Evolutionary conservation across 2,329 filamentous ascomycete genomes (phyloP).

Genomic region (Blumeria graminis): DNA sequence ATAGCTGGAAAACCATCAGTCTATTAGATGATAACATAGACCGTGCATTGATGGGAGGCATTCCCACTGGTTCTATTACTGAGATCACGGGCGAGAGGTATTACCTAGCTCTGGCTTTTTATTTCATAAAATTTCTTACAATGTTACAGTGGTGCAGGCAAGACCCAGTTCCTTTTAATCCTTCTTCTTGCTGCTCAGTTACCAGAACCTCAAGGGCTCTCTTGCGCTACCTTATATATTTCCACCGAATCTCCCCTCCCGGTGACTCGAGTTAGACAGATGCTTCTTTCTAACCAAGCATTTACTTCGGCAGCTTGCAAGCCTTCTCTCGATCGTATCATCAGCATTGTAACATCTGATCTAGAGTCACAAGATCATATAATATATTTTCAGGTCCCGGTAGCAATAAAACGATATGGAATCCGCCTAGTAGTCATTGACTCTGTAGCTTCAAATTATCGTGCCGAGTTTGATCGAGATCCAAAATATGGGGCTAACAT

Average conservation of each 20-base stretch:
- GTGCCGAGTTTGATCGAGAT: conserved; percentile 57
- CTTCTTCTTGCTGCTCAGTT: conserved; percentile 72
- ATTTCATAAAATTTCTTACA: conserved; percentile 1
- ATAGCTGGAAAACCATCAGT: conserved; percentile 39
- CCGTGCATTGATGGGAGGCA: conserved; percentile 45
- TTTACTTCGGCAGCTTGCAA: conserved; percentile 21
- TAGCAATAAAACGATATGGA: conserved; percentile 50
- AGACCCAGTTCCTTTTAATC: conserved; percentile 78
- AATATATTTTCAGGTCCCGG: conserved; percentile 72
- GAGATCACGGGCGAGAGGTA: conserved; percentile 83
- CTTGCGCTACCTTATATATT: conserved; percentile 65
- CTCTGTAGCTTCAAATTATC: conserved; percentile 85
- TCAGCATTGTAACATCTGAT: conserved; percentile 65
- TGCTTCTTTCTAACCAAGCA: conserved; percentile 42
- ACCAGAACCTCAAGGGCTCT: conserved; percentile 43
- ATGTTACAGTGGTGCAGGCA: conserved; percentile 50
- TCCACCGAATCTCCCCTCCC: conserved; percentile 75
- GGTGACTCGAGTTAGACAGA: conserved; percentile 57
- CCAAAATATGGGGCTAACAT: conserved; percentile 28
- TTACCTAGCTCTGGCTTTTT: neutral
- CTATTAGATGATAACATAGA: conserved; percentile 60
- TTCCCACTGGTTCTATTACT: conserved; percentile 59
- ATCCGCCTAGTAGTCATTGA: conserved; percentile 71
- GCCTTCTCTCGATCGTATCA: conserved; percentile 51
- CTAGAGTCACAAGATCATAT: conserved; percentile 93